Base-by-base conservation (phyloP, 306 rosid species). In the Corylus heterophylla region DNA sequence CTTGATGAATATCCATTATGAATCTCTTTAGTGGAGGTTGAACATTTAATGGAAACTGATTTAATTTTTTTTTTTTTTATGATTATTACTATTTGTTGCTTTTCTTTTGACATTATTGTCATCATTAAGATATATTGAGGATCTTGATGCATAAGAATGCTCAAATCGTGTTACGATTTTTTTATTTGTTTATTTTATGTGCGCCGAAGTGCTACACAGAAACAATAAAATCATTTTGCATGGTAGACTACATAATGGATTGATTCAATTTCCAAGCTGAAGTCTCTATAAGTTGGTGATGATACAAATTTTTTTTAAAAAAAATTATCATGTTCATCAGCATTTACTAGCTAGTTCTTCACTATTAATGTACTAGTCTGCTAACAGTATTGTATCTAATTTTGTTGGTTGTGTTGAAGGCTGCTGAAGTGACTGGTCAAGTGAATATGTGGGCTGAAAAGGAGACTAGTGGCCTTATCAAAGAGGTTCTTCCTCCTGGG, bases 381-480 rank as follows among this genome's bases (percentile, higher is more conserved):
- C 52, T 55, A 31, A 51, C 73, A 8, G 8, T 5, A 16, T 8
- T 79, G 18, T 12, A 78, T 77, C 70, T 70, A 2, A 66, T 37
- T 55, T 74, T 74, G 74, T 45, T 76, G 56, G 71, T 68, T 71
- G 55, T 37, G 71, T 66, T 72, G 48, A 76, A 95, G 97, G 88
- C 94, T n/a, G 79, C 44, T 77, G 88, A 94, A 83, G 97, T 77
- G 83, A 56, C 51, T 1, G 54, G 76, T 13, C 93, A 86, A 81
- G 94, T 92, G 77, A 93, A 93, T 85, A 78, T 85, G 7, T 93
- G 97, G 97, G 92, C 86, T 2, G 97, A 88, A 79, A 87, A 86
- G 78, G 84, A 89, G 91, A 93, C 97, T 17, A 76, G 77, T 69
- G 94, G 94, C 58, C 91, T 93, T 48, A 85, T 93, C 56, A 85